Base-by-base conservation (phyloP, 148 eudicot species). In the Rhododendron simsii region DNA sequence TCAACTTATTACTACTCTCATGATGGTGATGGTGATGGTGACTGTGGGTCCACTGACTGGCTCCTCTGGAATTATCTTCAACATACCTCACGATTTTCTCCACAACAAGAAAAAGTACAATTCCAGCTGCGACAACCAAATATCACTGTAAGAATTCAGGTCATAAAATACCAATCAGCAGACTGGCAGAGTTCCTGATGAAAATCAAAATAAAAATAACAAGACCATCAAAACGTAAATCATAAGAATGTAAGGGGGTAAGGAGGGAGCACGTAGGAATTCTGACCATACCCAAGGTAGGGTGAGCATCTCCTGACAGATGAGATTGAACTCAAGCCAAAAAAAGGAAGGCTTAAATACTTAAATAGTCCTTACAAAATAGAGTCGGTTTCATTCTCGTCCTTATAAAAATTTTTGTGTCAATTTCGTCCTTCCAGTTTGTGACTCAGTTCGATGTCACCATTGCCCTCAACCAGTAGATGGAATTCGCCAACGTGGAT, bases 31-130 rank as follows among this genome's bases (percentile, higher is more conserved):
- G 50, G 50, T 47, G 39, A 80, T 90, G 95, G 85, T 92, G 98
- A 88, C 89, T 87, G 87, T 89, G 95, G 84, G 87, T 80, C 90
- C 89, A 90, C 51, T 85, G 88, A 87, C 86, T 86, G 57, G 82
- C 91, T 80, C 93, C 99, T 77, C 93, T 92, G 76, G 98, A 94
- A 80, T 85, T 82, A 7, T 92, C 94, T 85, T 96, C 98, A 86
- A 96, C 95, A 88, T 92, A 95, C 81, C 98, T 93, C 87, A 96
- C 98, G 80, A 92, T 55, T 91, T 95, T 95, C 92, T 96, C 98
- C 63, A 95, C 98, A 37, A 92, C 87, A 90, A 96, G 96, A 90
- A 96, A 96, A 78, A 92, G 89, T 85, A 96, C 94, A 89, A 96
- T 94, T 85, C 99, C 98, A 93, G 93, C 99, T 96, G 98, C 89